These are phyloP conservation scores for Nothophaeocryptopus gaeumannii DNA, from an alignment of 2,329 filamentous ascomycete genomes.

Conservation along the genomic window DNA sequence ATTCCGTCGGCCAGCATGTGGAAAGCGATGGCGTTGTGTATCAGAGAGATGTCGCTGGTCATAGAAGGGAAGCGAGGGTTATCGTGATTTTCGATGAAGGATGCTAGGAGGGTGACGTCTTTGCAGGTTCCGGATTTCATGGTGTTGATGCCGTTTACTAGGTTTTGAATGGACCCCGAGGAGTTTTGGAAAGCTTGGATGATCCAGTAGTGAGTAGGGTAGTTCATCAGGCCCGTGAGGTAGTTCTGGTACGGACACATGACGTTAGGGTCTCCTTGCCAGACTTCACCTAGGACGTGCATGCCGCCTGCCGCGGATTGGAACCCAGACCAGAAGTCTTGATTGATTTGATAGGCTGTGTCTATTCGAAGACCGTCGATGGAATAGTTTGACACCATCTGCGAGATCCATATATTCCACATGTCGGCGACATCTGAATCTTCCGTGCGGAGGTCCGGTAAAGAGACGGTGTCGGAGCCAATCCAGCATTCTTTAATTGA, in stretches of 20 bases:
- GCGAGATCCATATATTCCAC: slow-evolving; percentile 58
- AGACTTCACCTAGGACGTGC: slow-evolving; percentile 47
- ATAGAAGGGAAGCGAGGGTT: slow-evolving; percentile 40
- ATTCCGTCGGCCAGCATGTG: slow-evolving; percentile 59
- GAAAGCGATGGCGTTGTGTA: slow-evolving; percentile 60
- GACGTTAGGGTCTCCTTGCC: slow-evolving; percentile 34
- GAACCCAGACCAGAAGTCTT: slow-evolving; percentile 40
- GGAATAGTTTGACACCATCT: slow-evolving; percentile 57
- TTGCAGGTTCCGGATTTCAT: slow-evolving; percentile 31
- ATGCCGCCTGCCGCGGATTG: slow-evolving; percentile 28
- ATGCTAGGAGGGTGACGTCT: slow-evolving; percentile 38
- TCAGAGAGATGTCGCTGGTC: slow-evolving; percentile 52
- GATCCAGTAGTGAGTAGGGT: slow-evolving; percentile 40
- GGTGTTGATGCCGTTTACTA: slow-evolving; percentile 33
- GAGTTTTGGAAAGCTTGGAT: slow-evolving; percentile 36
- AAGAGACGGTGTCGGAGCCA: slow-evolving; percentile 50
- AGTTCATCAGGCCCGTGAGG: slow-evolving; percentile 46
- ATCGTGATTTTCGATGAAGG: slow-evolving; percentile 40
- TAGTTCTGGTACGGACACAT: slow-evolving; percentile 43
- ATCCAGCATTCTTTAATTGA: slow-evolving; percentile 49
- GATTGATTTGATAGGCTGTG: slow-evolving; percentile 45
- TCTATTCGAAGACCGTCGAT: slow-evolving; percentile 55
- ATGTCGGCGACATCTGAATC: slow-evolving; percentile 47
- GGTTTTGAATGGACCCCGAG: slow-evolving; percentile 35
- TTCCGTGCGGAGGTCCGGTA: slow-evolving; percentile 62